A percentile compares a stretch with the other conserved stretches of the same genome.
phyloP scores from a whole-genome alignment of 768 basidiomycete genomes.

The Hericium coralloides region DNA sequence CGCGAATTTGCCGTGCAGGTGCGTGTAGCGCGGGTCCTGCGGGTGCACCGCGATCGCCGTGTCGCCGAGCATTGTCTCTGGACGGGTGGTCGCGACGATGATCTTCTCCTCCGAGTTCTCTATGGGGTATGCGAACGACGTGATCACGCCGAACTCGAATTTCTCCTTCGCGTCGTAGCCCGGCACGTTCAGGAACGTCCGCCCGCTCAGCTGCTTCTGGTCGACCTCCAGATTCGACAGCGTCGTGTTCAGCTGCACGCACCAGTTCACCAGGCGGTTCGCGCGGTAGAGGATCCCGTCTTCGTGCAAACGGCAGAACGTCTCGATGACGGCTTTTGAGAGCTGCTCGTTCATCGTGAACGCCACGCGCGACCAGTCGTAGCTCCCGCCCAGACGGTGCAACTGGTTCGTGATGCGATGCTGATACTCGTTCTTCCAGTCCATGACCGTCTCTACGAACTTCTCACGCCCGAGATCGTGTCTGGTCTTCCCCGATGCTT shows the following conservation, averaged over 20 bases:
- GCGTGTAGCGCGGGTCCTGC: constrained; percentile 84
- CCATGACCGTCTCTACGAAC: constrained; percentile 85
- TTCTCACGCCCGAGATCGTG: constrained; percentile 93
- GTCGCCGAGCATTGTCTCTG: constrained; percentile 98
- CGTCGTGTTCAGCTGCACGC: constrained; percentile 90
- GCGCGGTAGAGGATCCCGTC: constrained; percentile 91
- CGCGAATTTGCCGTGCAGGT: constrained; percentile 90
- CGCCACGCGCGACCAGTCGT: constrained; percentile 89
- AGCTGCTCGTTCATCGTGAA: constrained; percentile 92
- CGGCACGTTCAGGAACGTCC: constrained; percentile 82
- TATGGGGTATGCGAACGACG: constrained; percentile 91
- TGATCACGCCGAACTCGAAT: constrained; percentile 95
- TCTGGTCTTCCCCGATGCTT: constrained; percentile 69
- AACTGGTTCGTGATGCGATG: constrained; percentile 87
- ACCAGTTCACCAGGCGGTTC: constrained; percentile 97
- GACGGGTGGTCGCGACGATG: constrained; percentile 93
- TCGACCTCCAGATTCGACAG: constrained; percentile 99
- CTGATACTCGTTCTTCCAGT: constrained; percentile 99
- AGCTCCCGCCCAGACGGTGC: constrained; percentile 81
- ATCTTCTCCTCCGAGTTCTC: constrained; percentile 88
- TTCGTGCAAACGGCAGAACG: constrained; percentile 86
- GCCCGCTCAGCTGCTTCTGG: constrained; percentile 78
- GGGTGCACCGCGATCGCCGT: constrained; percentile 96
- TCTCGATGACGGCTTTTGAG: constrained; percentile 84
- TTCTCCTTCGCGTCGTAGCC: constrained; percentile 94